These are phyloP conservation scores for Aspergillus chevalieri DNA, from an alignment of 2,329 filamentous ascomycete species.

Conservation along the genomic window DNA sequence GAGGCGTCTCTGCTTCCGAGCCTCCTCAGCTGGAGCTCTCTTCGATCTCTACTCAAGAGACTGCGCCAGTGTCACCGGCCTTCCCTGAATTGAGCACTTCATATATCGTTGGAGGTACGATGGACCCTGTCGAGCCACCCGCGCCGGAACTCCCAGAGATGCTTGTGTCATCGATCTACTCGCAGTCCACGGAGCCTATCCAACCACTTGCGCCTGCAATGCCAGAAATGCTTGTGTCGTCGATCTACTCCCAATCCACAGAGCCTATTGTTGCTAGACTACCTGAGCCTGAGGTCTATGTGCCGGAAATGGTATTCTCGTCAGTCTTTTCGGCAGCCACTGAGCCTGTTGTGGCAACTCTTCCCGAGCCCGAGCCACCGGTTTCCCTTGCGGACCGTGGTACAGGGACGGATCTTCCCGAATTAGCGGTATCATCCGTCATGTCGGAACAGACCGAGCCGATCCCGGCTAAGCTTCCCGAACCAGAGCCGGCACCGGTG, in stretches of 20 bases:
- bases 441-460: constrained; percentile 16
- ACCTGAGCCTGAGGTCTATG: constrained; percentile 9
- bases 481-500: constrained; percentile 12
- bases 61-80: constrained; percentile 37
- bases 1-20: constrained; percentile 11
- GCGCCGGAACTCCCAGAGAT: constrained; percentile 15
- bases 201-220: constrained; percentile 10
- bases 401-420: constrained; percentile 8
- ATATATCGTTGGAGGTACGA: constrained; percentile 24
- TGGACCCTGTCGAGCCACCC: constrained; percentile 20
- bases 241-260: constrained; percentile 27
- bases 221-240: constrained; percentile 26
- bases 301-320: constrained; percentile 21
- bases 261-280: constrained; percentile 12
- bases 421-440: constrained; percentile 16
- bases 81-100: constrained; percentile 29
- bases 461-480: constrained; percentile 14
- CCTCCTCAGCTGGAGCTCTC: constrained; percentile 26
- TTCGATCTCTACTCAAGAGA: constrained; percentile 28
- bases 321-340: constrained; percentile 21
- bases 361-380: constrained; percentile 17
- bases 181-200: constrained; percentile 26
- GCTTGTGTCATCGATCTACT: constrained; percentile 29
- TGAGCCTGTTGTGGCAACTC: constrained; percentile 13
- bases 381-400: constrained; percentile 7